A percentile compares a stretch with the other conserved stretches of the same genome.
Evolutionary conservation across 2,329 filamentous ascomycete species (phyloP).

Genomic region (Talaromyces sp.): DNA sequence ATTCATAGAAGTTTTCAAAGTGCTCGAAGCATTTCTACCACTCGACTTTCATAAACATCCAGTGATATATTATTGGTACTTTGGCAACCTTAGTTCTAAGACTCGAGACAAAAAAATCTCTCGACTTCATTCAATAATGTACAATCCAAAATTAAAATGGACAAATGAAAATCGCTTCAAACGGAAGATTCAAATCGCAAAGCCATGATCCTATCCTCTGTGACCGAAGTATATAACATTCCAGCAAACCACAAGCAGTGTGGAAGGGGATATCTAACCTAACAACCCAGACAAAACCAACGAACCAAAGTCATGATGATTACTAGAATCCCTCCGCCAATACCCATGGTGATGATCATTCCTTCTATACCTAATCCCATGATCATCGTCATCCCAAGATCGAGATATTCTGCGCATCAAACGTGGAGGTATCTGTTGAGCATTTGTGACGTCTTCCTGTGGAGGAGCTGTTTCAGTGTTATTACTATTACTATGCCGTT

Average conservation of each 20-base stretch:
- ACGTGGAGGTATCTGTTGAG: neutral
- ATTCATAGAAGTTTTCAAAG: neutral
- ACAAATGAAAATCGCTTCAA: neutral
- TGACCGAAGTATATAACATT: neutral
- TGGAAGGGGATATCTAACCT: neutral
- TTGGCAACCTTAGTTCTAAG: neutral
- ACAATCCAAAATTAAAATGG: neutral
- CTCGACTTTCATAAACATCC: neutral
- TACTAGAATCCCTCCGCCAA: neutral
- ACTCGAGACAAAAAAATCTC: neutral
- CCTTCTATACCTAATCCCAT: neutral
- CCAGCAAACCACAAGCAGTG: neutral
- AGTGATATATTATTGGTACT: neutral
- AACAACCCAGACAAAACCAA: neutral
- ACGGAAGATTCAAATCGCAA: slow-evolving; percentile 6
- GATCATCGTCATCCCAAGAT: neutral
- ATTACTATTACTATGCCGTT: slow-evolving; percentile 35
- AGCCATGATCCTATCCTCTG: slow-evolving; percentile 12
- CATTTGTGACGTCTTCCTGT: neutral
- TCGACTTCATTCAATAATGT: neutral
- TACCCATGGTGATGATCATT: neutral
- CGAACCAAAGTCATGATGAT: neutral
- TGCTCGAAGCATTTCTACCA: neutral
- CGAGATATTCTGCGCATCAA: slow-evolving; percentile 4
- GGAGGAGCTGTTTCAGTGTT: slow-evolving; percentile 6